Evolutionary conservation across 306 rosid species (phyloP), one percentile per base, ranked within the genome.

Genomic region (Adenanthera pavonina): DNA sequence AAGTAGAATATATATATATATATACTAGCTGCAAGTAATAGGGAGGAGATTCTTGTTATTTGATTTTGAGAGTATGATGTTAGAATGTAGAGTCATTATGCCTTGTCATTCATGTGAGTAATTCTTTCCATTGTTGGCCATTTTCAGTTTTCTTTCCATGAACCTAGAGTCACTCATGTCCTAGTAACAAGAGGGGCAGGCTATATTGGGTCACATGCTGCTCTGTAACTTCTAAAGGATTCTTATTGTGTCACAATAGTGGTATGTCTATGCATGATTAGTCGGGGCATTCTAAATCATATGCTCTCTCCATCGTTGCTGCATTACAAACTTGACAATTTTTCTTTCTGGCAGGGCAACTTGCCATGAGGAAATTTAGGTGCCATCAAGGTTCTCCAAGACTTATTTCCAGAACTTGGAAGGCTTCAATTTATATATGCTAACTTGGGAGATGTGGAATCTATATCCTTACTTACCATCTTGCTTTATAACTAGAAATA

Each of bases 171-270:
- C 40, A 92, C 87, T 61, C 99, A 96, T 80, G 99, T 93, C 72
- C 87, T 96, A 78, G 97, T 96, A 75, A 96, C 99, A 0, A 98
- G 98, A 79, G 98, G 99, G 78, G 99, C 99, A 11, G 99, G 99
- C 80, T 96, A 67, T 80, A 93, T 93, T 40, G 99, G 99, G 41
- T 96, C 99, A 19, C 99, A 96, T 86, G 97, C 98, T 79, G 61
- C 95, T 72, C 79, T 93, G 51, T 90, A 98, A 60, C 97, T 96
- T 78, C 84, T 96, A 44, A 92, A 80, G 76, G 97, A 96, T 20
- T 80, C 82, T 34, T 91, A 92, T 72, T 94, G 99, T 72, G 99
- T 96, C 69, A 96, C 99, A 81, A 93, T 96, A 43, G 97, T 96
- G 94, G 99, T 93, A 92, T 59, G 92, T 48, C 46, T 54, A 78